Base-by-base conservation (phyloP, 495 filamentous ascomycete genomes). In the Trichodelitschia bisporula region DNA sequence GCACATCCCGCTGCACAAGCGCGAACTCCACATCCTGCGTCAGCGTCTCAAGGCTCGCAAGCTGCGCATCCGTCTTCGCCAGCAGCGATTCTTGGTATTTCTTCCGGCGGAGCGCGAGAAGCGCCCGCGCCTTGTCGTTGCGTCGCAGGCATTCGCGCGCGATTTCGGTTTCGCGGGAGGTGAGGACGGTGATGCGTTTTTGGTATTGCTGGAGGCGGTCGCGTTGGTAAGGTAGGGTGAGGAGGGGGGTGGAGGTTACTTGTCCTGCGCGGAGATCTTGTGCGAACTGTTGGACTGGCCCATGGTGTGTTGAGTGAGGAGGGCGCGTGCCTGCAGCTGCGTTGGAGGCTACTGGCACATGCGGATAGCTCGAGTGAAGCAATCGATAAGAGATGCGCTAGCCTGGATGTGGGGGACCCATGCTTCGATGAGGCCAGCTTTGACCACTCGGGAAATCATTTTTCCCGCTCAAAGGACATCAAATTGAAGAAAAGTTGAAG, bases 181-280 rank as follows among this genome's bases (percentile, higher is more conserved):
- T 90, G 14, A 97, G 65, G 30, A 74, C 57, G 18, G 69, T 69
- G 45, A 97, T 84, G 39, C 76, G 75, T 36, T 72, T 69, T 48
- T 90, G 80, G 54, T 97, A 93, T 43, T 89, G 77, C 38, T 82
- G 79, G 1, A 95, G 77, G 43, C 77, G 82, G 61, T 97, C 86
- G 47, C 86, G 83, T 54, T 97, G 89, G 55, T 70, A 76, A 51
- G 95, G 95, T 48, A 97, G 69, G 55, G 95, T 80, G 35, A 93
- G 72, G 49, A 95, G 93, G 20, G 86, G 86, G 44, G 76, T 84
- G 47, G 0, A 18, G 13, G 18, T 23, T 41, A 73, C 72, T 64
- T 63, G 48, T 78, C 72, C 45, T 77, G 72, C 15, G 68, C 60
- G 20, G 72, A 72, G 34, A 78, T 69, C 53, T 72, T 77, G 24